phyloP scores from a whole-genome alignment of 164 flowering plant species.

The Hamamelis virginiana region DNA sequence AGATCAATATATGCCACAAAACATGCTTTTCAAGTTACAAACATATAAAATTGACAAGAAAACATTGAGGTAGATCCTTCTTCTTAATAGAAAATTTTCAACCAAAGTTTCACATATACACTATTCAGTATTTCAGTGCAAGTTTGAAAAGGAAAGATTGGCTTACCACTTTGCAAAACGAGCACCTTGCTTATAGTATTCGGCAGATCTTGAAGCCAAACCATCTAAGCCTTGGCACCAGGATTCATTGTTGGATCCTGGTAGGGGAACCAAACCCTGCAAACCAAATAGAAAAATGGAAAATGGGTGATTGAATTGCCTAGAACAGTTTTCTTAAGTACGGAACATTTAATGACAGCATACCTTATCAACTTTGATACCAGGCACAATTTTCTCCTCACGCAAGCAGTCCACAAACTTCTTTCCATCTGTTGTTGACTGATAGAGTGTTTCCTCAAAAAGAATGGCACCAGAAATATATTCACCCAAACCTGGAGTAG shows the following conservation, averaged over 20 bases:
- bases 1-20: neutral
- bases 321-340: neutral
- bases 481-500: constrained; percentile 82
- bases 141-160: neutral
- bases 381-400: constrained; percentile 72
- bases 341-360: neutral
- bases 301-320: neutral
- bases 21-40: neutral
- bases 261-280: constrained; percentile 85
- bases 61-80: too few relatives aligned
- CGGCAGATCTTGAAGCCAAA: constrained; percentile 84
- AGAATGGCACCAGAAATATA: constrained; percentile 87
- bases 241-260: constrained; percentile 87
- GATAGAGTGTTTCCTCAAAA: constrained; percentile 90
- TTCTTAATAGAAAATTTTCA: too few relatives aligned
- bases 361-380: constrained; percentile 94
- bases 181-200: constrained; percentile 90
- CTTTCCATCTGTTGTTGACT: constrained; percentile 83
- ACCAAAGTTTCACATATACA: neutral
- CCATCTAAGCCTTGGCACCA: constrained; percentile 98
- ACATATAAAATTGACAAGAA: neutral
- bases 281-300: neutral
- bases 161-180: constrained; percentile 89
- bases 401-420: constrained; percentile 73
- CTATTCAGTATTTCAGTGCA: neutral